phyloP scores from a whole-genome alignment of 139 green algal genomes.

The Yamagishiella unicocca region DNA sequence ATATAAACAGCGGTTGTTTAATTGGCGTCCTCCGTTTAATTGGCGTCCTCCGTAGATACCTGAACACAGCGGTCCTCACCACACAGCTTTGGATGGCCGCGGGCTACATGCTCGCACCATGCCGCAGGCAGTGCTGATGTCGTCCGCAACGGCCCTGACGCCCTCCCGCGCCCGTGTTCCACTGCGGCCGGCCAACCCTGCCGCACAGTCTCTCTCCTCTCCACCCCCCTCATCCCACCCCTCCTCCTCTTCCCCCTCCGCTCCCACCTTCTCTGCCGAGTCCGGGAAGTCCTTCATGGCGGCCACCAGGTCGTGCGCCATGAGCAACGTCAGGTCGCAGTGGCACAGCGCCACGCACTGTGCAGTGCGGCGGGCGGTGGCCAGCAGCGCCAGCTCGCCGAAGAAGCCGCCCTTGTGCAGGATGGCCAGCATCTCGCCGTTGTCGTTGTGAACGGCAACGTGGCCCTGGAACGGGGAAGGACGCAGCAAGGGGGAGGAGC shows the following conservation, averaged over 20 bases:
- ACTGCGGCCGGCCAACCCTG: background rate
- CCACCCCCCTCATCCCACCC: background rate
- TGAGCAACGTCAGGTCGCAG: conserved; percentile 69
- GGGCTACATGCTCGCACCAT: no score
- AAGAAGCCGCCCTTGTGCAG: conserved; percentile 71
- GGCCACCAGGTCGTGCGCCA: conserved; percentile 58
- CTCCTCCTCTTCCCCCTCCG: background rate
- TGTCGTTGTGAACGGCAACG: conserved; percentile 68
- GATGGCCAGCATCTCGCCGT: conserved; percentile 69
- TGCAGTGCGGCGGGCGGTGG: conserved; percentile 67
- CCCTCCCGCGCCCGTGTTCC: background rate
- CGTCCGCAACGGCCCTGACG: no score
- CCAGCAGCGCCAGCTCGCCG: conserved; percentile 72
- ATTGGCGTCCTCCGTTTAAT: no score
- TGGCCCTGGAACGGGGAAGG: no score
- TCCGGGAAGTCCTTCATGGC: conserved; percentile 73
- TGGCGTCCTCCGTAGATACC: no score
- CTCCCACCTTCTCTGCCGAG: conserved; percentile 54
- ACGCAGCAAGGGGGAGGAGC: background rate
- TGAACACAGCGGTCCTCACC: no score
- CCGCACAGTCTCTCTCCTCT: no score
- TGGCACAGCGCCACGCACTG: conserved; percentile 65
- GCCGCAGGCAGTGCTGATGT: no score
- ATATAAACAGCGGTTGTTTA: no score
- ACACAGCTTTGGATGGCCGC: no score